Conservation (phyloP, 768 basidiomycete species). For the Mycena filopes region DNA sequence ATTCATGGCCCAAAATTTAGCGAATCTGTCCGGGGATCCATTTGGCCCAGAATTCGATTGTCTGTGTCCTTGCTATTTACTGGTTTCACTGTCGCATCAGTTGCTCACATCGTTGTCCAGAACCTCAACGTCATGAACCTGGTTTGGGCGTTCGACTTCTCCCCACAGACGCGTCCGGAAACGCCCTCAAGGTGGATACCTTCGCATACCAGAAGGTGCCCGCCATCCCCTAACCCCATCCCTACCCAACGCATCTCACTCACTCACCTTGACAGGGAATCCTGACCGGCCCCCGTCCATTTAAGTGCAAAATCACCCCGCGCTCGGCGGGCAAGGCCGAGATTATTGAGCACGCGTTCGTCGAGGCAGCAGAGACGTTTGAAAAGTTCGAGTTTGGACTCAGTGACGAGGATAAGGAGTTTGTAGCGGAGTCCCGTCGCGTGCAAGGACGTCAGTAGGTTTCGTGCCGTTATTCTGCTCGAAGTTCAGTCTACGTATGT, state of each 20-base stretch:
- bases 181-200: slow-evolving; percentile 25
- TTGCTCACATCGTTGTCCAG: background rate
- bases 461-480: too few relatives aligned
- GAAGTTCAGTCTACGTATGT: too few relatives aligned
- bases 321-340: slow-evolving; percentile 30
- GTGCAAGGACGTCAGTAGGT: background rate
- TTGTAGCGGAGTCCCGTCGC: slow-evolving; percentile 13
- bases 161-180: slow-evolving; percentile 8
- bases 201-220: slow-evolving; percentile 31
- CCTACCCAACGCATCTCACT: background rate
- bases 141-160: slow-evolving; percentile 45
- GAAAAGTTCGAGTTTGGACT: slow-evolving; percentile 28
- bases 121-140: slow-evolving; percentile 41
- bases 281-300: slow-evolving; percentile 26
- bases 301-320: slow-evolving; percentile 35
- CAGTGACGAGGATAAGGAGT: slow-evolving; percentile 24
- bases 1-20: background rate
- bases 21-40: slow-evolving; percentile 24
- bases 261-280: slow-evolving; percentile 26
- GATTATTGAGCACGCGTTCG: slow-evolving; percentile 30
- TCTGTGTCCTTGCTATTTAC: too few relatives aligned
- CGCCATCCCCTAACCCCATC: too few relatives aligned
- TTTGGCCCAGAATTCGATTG: slow-evolving; percentile 19
- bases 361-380: slow-evolving; percentile 27
- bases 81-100: background rate